A percentile compares a stretch with the other conserved stretches of the same genome.
Evolutionary conservation across 1,284 basidiomycete species (phyloP).

Genomic region (Thecaphora thlaspeos): DNA sequence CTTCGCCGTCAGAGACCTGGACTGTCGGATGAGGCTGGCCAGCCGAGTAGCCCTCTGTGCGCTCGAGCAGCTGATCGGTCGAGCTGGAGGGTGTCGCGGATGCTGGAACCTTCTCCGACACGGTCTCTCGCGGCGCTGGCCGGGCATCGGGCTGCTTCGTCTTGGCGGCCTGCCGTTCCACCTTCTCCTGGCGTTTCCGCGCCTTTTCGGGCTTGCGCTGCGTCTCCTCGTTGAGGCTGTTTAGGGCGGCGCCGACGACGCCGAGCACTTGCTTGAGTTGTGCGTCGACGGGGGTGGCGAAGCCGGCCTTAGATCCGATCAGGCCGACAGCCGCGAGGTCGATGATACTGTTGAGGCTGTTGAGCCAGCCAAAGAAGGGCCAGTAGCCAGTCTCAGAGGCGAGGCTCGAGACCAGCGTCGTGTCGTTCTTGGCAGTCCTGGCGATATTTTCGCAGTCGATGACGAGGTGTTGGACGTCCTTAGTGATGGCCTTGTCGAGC

Average conservation of each 20-base stretch:
- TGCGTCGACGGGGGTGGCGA: constrained; percentile 77
- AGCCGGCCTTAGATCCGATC: constrained; percentile 92
- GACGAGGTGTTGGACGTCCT: constrained; percentile 62
- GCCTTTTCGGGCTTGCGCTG: constrained; percentile 37
- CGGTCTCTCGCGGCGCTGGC: background rate
- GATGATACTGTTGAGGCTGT: constrained; percentile 78
- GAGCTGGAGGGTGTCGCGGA: constrained; percentile 3
- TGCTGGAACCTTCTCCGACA: constrained; percentile 1
- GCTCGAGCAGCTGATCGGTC: constrained; percentile 11
- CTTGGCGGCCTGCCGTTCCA: constrained; percentile 18
- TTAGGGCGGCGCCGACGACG: constrained; percentile 72
- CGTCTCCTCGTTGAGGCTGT: constrained; percentile 63
- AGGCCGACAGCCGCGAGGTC: constrained; percentile 90
- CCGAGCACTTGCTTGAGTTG: constrained; percentile 82
- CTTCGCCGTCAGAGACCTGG: background rate
- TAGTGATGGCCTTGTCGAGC: constrained; percentile 63
- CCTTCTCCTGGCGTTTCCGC: constrained; percentile 13
- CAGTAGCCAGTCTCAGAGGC: constrained; percentile 73
- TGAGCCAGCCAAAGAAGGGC: constrained; percentile 74
- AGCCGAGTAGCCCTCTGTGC: constrained; percentile 18
- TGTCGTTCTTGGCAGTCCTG: constrained; percentile 68
- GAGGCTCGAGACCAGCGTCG: constrained; percentile 68
- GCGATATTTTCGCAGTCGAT: constrained; percentile 74
- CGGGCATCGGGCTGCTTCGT: constrained; percentile 14
- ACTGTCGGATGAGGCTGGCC: constrained; percentile 16